These are phyloP conservation scores for Aureobasidium sp. DNA, from an alignment of 2,329 filamentous ascomycete genomes.

Conservation along the genomic window DNA sequence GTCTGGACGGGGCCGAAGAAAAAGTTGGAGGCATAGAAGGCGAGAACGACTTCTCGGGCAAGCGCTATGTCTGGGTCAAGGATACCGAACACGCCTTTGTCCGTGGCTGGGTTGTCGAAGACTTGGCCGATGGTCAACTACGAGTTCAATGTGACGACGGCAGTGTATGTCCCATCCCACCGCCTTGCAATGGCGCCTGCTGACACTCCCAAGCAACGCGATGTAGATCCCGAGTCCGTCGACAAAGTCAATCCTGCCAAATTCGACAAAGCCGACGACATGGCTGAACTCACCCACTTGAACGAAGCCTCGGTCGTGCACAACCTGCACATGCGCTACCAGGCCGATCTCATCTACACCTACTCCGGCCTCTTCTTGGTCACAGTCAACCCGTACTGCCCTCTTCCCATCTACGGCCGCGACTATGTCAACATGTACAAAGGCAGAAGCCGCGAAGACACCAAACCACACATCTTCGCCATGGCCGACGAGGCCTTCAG, in stretches of 20 bases:
- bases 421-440: constrained; percentile 99
- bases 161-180: constrained; percentile 50
- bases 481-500: constrained; percentile 96
- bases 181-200: constrained; percentile 15
- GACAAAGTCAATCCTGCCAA: constrained; percentile 99
- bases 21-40: constrained; percentile 71
- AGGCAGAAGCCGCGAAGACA: constrained; percentile 82
- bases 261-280: constrained; percentile 98
- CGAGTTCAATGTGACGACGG: constrained; percentile 92
- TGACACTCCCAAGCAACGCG: constrained; percentile 58
- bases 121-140: constrained; percentile 58
- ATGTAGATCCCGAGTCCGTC: constrained; percentile 75
- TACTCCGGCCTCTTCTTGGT: constrained; percentile 97
- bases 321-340: constrained; percentile 90
- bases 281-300: constrained; percentile 95
- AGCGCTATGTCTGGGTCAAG: constrained; percentile 94
- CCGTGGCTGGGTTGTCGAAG: constrained; percentile 83
- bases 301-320: constrained; percentile 98
- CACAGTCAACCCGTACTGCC: constrained; percentile 93
- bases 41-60: constrained; percentile 97
- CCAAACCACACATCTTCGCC: constrained; percentile 92
- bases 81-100: constrained; percentile 83
- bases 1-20: constrained; percentile 51
- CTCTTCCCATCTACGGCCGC: constrained; percentile 87
- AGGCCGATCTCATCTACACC: constrained; percentile 91